These are phyloP conservation scores for Juncus effusus DNA, from an alignment of 176 grass and related monocot genomes.

Conservation along the genomic window DNA sequence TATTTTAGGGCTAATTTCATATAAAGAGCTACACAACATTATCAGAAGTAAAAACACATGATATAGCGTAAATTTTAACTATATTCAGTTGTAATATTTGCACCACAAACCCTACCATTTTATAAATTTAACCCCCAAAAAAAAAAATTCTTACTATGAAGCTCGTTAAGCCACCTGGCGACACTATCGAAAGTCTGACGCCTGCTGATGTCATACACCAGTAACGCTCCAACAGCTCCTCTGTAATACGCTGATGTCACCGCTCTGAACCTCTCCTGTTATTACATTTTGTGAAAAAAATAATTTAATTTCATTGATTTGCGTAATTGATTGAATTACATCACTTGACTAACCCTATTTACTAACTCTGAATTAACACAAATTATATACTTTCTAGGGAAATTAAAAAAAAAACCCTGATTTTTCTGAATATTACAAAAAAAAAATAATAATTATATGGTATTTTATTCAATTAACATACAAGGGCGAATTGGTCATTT, in stretches of 20 bases:
- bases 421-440: no score
- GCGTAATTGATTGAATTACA: no score
- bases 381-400: no score
- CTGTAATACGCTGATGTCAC: constrained; percentile 25
- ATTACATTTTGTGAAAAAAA: no score
- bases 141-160: constrained; percentile 21
- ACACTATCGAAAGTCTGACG: constrained; percentile 23
- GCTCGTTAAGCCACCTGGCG: constrained; percentile 22
- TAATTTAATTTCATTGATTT: no score
- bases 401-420: no score
- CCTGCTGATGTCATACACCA: constrained; percentile 16
- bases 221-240: constrained; percentile 16
- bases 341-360: no score
- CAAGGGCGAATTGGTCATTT: no score
- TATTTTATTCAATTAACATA: no score
- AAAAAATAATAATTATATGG: no score
- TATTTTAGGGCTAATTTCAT: background rate
- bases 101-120: background rate
- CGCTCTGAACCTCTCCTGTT: constrained; percentile 16
- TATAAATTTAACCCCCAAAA: background rate
- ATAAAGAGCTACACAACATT: constrained; percentile 4
- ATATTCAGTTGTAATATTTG: constrained; percentile 6
- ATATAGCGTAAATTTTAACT: background rate
- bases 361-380: no score
- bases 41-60: constrained; percentile 8